Conservation (phyloP, 371 early-diverging fungal species). For the Circinella minor region DNA sequence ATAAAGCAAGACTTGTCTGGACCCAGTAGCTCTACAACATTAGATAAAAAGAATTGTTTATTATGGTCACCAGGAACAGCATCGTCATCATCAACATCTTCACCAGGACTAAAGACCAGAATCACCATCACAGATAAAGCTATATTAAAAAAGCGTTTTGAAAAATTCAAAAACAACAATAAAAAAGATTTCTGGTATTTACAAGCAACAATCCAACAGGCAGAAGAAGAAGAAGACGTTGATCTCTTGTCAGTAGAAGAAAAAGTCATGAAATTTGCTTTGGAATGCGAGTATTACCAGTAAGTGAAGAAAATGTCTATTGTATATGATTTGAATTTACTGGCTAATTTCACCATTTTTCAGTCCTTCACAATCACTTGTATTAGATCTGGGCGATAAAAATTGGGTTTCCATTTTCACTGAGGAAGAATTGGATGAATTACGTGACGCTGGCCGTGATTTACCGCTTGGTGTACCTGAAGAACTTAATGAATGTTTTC, state of each 20-base stretch:
- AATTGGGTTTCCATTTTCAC: conserved; percentile 3
- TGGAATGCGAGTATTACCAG: conserved; percentile 9
- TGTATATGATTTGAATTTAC: too few relatives aligned
- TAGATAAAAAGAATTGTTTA: too few relatives aligned
- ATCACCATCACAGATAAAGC: too few relatives aligned
- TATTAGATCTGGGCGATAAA: conserved; percentile 3
- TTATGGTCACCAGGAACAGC: too few relatives aligned
- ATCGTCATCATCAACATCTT: too few relatives aligned
- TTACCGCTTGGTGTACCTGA: too few relatives aligned
- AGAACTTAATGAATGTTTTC: too few relatives aligned
- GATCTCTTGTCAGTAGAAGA: conserved; percentile 7
- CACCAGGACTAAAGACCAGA: too few relatives aligned
- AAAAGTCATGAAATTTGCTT: conserved; percentile 7
- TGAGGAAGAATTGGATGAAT: conserved; percentile 4
- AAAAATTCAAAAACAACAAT: background rate
- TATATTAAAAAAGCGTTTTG: background rate
- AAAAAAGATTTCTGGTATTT: conserved; percentile 6
- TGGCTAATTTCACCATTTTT: background rate
- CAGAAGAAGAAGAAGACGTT: background rate
- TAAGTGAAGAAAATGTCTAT: background rate
- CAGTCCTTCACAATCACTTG: conserved; percentile 3
- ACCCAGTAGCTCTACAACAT: too few relatives aligned
- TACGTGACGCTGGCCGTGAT: background rate
- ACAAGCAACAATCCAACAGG: background rate
- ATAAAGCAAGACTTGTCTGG: too few relatives aligned